Base-by-base conservation (phyloP, 2,329 filamentous ascomycete genomes). In the Colletotrichum sp. region DNA sequence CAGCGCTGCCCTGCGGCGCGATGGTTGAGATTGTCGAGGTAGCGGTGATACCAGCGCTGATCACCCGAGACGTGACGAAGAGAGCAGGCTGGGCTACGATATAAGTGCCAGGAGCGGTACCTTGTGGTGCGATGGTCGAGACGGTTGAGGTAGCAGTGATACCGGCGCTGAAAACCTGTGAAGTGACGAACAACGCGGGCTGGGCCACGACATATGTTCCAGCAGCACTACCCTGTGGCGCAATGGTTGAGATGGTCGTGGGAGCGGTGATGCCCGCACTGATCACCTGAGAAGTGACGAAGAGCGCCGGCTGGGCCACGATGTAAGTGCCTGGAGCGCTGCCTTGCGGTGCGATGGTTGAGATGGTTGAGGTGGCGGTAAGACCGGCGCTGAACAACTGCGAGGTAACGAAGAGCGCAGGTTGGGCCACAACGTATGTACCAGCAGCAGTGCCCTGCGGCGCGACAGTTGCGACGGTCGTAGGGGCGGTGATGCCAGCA, bases 61-160 rank as follows among this genome's bases (percentile, higher is more conserved):
- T 63, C 4, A 71, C 38, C 9, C 55, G 28, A 4, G 73, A 75
- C 3, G 73, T 68, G 10, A 67, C 69, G 21, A 36, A 52, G 12
- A 58, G 24, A 6, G 70, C 66, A 9, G 76, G 71, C 10, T 38
- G 43, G 3, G 62, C 63, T 2, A 78, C 73, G 21, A 78, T 48
- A 2, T 76, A 48, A 3, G 77, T 78, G 3, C 76, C 75, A 14
- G 71, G 36, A 4, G n/a, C 38, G 6, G 48, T 74, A 2, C 75
- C 73, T 14, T 30, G 24, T 1, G 69, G 68, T 1, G 36, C 21
- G 6, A 77, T 56, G 4, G 73, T 78, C 8, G 38, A 62, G 5
- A 76, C 71, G 1, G 68, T 72, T 3, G 56, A 70, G 4, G 69
- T 38, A 1, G 12, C 38, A 5, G 65, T 61, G 9, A 76, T 63